Base-by-base conservation (phyloP, 169 alveolate genomes). In the Plasmodium sp. region DNA sequence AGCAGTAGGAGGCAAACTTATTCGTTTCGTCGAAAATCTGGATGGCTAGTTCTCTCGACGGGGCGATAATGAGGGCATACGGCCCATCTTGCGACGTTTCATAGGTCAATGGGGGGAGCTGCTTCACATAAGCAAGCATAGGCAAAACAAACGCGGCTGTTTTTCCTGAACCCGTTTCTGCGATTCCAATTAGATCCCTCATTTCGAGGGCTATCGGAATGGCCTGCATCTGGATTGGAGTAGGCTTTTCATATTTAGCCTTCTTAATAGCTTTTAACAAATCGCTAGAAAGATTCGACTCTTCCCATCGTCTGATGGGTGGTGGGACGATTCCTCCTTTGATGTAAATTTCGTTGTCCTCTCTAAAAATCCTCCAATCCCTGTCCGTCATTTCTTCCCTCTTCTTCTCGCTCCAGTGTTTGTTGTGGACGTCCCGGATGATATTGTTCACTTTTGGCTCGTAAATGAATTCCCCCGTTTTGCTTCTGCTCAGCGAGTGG, bases 101-200 rank as follows among this genome's bases (percentile, higher is more conserved):
- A 81, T 98, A 98, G 77, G 97, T 96, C 74, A 98, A 96, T 9
- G 97, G 98, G 5, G 99, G 99, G 45, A 98, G 93, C 9, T 96
- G 93, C 54, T 97, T 93, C 16, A 99, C 98, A 84, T 98, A 98
- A 5, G 98, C 93, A 41, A 99, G 95, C 98, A 99, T 93, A 12
- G 99, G 99, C 18, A 99, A 96, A 79, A 99, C 98, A 95, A 98
- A 99, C 1, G 99, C 99, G 22, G 98, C 98, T 39, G 99, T 98
- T 95, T 99, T 99, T 22, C 99, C 99, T 14, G 98, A 93, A 51
- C 99, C 99, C 5, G 99, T 99, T 79, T 98, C 99, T 5, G 99
- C 99, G 56, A 99, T 97, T 16, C 99, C 99, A n/a, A 99, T 98
- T 92, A 99, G 88, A 96, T 99, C 99, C 72, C 99, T 94, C 96